Evolutionary conservation across 306 rosid species (phyloP).

Genomic region (Luffa acutangula): DNA sequence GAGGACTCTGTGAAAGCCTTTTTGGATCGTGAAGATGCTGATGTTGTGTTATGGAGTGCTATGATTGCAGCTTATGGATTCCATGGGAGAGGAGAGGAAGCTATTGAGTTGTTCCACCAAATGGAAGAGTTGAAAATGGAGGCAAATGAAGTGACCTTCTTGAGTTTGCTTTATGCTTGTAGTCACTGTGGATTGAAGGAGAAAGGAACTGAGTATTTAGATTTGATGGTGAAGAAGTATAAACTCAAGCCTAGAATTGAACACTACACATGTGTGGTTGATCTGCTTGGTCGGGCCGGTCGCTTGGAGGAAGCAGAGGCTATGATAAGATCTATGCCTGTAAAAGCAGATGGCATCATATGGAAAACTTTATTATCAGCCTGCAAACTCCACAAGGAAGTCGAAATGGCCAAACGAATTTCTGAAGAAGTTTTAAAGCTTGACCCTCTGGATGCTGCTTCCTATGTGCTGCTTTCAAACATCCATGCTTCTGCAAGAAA

Average conservation of each 20-base stretch:
- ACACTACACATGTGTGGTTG: conserved; percentile 85
- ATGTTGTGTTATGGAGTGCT: conserved; percentile 71
- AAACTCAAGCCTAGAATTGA: conserved; percentile 52
- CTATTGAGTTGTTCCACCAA: conserved; percentile 49
- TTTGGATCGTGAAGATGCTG: conserved; percentile 38
- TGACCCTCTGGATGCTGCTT: conserved; percentile 69
- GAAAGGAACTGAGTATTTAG: conserved; percentile 53
- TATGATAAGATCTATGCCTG: conserved; percentile 70
- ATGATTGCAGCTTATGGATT: conserved; percentile 87
- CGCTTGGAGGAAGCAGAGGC: conserved; percentile 73
- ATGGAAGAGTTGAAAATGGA: conserved; percentile 56
- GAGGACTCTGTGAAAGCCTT: conserved; percentile 68
- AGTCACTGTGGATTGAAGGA: conserved; percentile 82
- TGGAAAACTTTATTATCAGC: conserved; percentile 86
- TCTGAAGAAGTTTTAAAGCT: conserved; percentile 62
- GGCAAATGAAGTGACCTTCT: conserved; percentile 74
- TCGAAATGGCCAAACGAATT: conserved; percentile 55
- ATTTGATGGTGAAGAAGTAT: conserved; percentile 55
- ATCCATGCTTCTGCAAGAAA: conserved; percentile 65
- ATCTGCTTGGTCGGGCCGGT: conserved; percentile 75
- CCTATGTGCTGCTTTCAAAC: conserved; percentile 68
- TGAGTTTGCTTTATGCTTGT: conserved; percentile 86
- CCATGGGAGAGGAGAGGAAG: conserved; percentile 77
- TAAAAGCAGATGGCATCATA: conserved; percentile 64
- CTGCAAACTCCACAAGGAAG: conserved; percentile 75